Evolutionary conservation across 2,329 filamentous ascomycete species (phyloP).

Genomic region (Thelonectria olida): DNA sequence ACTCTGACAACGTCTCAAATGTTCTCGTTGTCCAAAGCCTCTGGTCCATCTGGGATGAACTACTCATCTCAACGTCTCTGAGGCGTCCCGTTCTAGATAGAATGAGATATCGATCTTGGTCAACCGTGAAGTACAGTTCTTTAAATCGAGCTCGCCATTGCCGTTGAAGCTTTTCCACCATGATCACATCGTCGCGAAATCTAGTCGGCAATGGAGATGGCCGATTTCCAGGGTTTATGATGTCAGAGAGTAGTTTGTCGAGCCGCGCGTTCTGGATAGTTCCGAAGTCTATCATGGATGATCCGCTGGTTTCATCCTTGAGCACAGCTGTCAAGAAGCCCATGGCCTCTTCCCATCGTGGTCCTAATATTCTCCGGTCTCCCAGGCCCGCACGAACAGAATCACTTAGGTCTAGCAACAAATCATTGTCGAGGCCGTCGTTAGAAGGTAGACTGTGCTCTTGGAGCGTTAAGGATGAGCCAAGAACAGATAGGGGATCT

Average conservation of each 20-base stretch:
- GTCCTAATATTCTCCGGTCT: constrained; percentile 43
- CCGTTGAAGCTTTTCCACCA: constrained; percentile 52
- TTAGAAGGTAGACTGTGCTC: constrained; percentile 1
- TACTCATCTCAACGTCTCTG: constrained; percentile 52
- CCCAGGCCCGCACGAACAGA: constrained; percentile 49
- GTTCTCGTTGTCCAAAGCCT: constrained; percentile 50
- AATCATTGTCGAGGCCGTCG: constrained; percentile 27
- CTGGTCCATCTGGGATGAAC: constrained; percentile 39
- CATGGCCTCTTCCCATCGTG: constrained; percentile 47
- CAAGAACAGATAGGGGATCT: constrained; percentile 28
- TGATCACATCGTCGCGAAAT: constrained; percentile 46
- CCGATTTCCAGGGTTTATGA: constrained; percentile 44
- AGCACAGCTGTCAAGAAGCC: constrained; percentile 51
- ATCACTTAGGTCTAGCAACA: constrained; percentile 52
- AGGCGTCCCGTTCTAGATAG: constrained; percentile 51
- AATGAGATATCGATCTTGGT: constrained; percentile 51
- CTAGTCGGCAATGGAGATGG: constrained; percentile 39
- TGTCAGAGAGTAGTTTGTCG: constrained; percentile 56
- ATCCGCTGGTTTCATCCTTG: constrained; percentile 48
- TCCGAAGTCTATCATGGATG: constrained; percentile 48
- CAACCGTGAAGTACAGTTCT: constrained; percentile 56
- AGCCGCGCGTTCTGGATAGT: constrained; percentile 51
- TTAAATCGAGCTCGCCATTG: constrained; percentile 56
- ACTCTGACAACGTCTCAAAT: constrained; percentile 48
- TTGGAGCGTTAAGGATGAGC: constrained; percentile 14